These are phyloP conservation scores for Barnettozyma siamensis DNA, from an alignment of 805 yeast species.

Conservation along the genomic window DNA sequence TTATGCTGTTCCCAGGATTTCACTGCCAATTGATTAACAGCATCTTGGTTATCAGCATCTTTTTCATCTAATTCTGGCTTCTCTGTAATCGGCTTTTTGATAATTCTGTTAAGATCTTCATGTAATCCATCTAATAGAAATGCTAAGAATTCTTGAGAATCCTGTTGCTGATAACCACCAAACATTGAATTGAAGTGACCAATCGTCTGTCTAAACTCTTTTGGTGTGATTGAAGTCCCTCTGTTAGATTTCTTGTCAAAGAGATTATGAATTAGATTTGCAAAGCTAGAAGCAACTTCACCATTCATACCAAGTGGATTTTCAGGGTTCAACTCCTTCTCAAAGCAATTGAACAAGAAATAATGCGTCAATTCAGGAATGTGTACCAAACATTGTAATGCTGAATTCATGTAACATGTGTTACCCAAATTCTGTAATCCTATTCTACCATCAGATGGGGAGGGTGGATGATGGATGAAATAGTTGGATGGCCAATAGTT, in stretches of 20 bases:
- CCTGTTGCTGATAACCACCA: constrained; percentile 82
- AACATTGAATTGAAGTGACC: constrained; percentile 78
- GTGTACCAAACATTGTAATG: constrained; percentile 83
- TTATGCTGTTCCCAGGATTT: constrained; percentile 79
- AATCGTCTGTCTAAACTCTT: constrained; percentile 69
- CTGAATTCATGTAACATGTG: constrained; percentile 93
- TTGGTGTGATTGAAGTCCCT: constrained; percentile 37
- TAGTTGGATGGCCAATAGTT: constrained; percentile 35
- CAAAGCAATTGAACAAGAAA: constrained; percentile 56
- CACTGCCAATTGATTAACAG: constrained; percentile 58
- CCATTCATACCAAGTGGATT: constrained; percentile 90
- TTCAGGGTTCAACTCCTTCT: constrained; percentile 59
- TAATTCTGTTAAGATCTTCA: constrained; percentile 83
- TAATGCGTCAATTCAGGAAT: constrained; percentile 77
- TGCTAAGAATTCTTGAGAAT: constrained; percentile 88
- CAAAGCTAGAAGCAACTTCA: constrained; percentile 73
- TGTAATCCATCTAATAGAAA: constrained; percentile 85
- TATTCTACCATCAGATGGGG: constrained; percentile 42
- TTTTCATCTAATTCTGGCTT: constrained; percentile 76
- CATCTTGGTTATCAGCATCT: constrained; percentile 45
- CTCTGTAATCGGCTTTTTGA: constrained; percentile 79
- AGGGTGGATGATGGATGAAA: constrained; percentile 25
- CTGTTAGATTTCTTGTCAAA: constrained; percentile 31
- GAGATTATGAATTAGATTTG: constrained; percentile 53
- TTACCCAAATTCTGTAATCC: constrained; percentile 78